Conservation (phyloP, 2,329 filamentous ascomycete genomes). For the Hypoxylon sp. region DNA sequence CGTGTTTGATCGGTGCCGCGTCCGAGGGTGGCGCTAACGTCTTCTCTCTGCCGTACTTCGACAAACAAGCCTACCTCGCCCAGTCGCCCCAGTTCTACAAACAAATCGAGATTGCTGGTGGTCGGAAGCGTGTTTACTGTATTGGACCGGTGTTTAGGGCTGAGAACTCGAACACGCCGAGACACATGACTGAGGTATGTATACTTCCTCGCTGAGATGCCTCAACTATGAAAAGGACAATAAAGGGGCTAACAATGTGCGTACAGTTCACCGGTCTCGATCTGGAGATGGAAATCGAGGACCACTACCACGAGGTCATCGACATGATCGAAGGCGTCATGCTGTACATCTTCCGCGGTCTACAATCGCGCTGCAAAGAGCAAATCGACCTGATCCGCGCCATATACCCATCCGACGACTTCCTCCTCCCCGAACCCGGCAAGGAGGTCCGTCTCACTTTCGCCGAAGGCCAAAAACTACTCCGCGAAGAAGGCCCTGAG, state of each 20-base stretch:
- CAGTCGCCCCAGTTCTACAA: constrained; percentile 90
- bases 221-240: not conserved
- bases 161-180: constrained; percentile 86
- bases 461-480: constrained; percentile 79
- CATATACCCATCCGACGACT: constrained; percentile 81
- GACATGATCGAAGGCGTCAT: constrained; percentile 79
- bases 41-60: constrained; percentile 91
- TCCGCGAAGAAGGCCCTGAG: constrained; percentile 77
- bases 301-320: constrained; percentile 81
- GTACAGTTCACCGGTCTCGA: constrained; percentile 84
- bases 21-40: constrained; percentile 95
- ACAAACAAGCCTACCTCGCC: constrained; percentile 81
- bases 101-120: constrained; percentile 85
- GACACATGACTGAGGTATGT: constrained; percentile 81
- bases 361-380: constrained; percentile 73
- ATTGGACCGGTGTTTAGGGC: constrained; percentile 86
- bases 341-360: constrained; percentile 82
- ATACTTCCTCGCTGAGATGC: not conserved
- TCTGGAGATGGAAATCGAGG: constrained; percentile 89
- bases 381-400: constrained; percentile 79
- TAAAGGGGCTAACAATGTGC: constrained; percentile 8
- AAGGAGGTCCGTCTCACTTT: constrained; percentile 83
- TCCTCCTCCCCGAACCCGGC: constrained; percentile 79
- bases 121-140: constrained; percentile 81
- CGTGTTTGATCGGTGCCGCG: constrained; percentile 88